phyloP scores from a whole-genome alignment of 768 basidiomycete species.

The Strobilomyces echinocephalus region DNA sequence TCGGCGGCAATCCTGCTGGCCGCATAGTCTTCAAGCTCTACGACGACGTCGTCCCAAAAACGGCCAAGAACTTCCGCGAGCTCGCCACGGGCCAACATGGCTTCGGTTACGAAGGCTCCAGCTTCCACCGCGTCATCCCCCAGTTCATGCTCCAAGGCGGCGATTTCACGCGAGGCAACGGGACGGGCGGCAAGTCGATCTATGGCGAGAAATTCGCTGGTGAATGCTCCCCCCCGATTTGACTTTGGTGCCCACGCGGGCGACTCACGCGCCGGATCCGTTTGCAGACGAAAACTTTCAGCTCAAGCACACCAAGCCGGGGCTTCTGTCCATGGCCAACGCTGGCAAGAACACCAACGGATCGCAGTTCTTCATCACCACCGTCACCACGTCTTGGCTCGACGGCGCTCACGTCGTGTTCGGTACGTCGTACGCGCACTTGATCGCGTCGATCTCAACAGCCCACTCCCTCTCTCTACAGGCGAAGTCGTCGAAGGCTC shows the following conservation, averaged over 20 bases:
- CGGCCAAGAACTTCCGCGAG: conserved; percentile 83
- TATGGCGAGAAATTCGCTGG: conserved; percentile 66
- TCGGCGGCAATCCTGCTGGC: conserved; percentile 39
- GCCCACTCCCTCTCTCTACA: neutral
- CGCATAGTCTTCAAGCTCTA: conserved; percentile 82
- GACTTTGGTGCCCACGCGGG: no score
- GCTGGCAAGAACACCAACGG: conserved; percentile 81
- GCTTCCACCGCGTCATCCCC: conserved; percentile 83
- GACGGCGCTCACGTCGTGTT: conserved; percentile 15
- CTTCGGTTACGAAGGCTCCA: conserved; percentile 62
- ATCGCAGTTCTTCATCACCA: conserved; percentile 90
- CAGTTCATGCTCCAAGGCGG: conserved; percentile 89
- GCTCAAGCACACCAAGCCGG: conserved; percentile 66
- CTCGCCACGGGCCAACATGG: conserved; percentile 73
- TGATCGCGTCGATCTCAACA: neutral
- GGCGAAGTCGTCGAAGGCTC: conserved; percentile 6
- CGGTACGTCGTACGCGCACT: conserved; percentile 1
- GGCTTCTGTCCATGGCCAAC: conserved; percentile 77
- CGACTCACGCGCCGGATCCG: conserved; percentile 2
- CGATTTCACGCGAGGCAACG: conserved; percentile 68
- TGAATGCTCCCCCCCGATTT: conserved; percentile 15
- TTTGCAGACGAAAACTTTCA: conserved; percentile 78
- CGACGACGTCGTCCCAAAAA: conserved; percentile 72
- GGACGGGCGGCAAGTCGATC: conserved; percentile 79
- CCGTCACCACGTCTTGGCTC: conserved; percentile 47